Conservation (phyloP, 2,329 filamentous ascomycete species). For the Ophiobolus disseminans region DNA sequence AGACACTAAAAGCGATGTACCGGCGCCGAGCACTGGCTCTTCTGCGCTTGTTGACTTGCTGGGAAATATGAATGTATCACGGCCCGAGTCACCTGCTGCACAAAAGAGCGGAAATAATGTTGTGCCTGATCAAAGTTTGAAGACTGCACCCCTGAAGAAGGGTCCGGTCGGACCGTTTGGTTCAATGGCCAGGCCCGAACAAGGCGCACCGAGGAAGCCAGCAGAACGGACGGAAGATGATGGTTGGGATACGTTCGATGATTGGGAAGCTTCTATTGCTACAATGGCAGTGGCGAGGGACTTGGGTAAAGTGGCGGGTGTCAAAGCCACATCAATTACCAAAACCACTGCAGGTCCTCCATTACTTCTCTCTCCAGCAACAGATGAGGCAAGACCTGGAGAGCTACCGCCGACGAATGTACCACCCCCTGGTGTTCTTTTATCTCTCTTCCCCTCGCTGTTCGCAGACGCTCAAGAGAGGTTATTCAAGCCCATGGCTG, state of each 20-base stretch:
- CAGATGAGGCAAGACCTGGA: conserved; percentile 31
- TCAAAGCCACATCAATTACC: conserved; percentile 1
- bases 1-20: conserved; percentile 8
- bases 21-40: conserved; percentile 11
- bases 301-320: conserved; percentile 7
- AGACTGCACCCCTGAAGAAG: conserved; percentile 11
- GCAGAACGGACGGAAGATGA: conserved; percentile 35
- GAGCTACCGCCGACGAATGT: conserved; percentile 78
- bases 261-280: conserved; percentile 49
- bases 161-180: conserved; percentile 22
- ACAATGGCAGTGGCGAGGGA: conserved; percentile 15
- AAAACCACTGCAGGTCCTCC: conserved; percentile 9
- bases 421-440: conserved; percentile 82
- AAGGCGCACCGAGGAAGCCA: conserved; percentile 7
- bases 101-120: neutral
- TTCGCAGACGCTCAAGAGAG: conserved; percentile 69
- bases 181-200: conserved; percentile 12
- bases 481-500: conserved; percentile 70
- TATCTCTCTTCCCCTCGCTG: conserved; percentile 76
- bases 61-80: conserved; percentile 33
- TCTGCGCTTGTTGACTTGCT: conserved; percentile 36
- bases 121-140: neutral
- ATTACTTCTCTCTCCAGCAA: conserved; percentile 30
- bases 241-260: conserved; percentile 57
- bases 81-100: conserved; percentile 15